A percentile compares a stretch with the other conserved stretches of the same genome.
Evolutionary conservation across 768 basidiomycete genomes (phyloP).

Genomic region (Boletellus emodensis): DNA sequence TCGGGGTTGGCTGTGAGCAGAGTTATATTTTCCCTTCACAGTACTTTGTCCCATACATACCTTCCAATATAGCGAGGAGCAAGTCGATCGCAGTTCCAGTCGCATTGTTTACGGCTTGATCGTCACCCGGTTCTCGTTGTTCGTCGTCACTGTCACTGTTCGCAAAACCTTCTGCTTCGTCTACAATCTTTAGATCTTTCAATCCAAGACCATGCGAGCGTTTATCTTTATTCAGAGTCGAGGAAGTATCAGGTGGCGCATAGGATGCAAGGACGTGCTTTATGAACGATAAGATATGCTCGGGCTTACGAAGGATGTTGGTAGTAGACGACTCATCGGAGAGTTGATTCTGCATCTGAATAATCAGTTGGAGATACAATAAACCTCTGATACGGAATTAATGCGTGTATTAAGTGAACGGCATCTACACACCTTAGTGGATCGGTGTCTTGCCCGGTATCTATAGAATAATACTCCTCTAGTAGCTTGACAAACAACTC

Average conservation of each 20-base stretch:
- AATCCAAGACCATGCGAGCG: constrained; percentile 24
- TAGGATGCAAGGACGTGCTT: constrained; percentile 66
- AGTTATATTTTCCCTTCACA: background rate
- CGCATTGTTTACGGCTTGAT: constrained; percentile 58
- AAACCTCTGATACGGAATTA: constrained; percentile 46
- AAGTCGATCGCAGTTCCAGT: constrained; percentile 74
- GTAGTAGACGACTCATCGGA: constrained; percentile 50
- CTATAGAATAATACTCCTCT: constrained; percentile 53
- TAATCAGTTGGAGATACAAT: constrained; percentile 72
- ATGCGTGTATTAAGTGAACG: background rate
- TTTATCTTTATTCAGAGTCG: constrained; percentile 3
- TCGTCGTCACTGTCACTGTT: constrained; percentile 60
- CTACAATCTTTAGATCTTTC: constrained; percentile 37
- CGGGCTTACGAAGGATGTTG: constrained; percentile 58
- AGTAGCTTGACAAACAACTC: constrained; percentile 72
- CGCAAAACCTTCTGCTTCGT: constrained; percentile 34
- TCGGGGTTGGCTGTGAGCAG: constrained; percentile 44
- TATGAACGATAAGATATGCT: constrained; percentile 77
- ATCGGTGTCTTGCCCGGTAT: constrained; percentile 16
- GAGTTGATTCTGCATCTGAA: constrained; percentile 74
- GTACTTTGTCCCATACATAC: constrained; percentile 35
- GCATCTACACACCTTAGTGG: constrained; percentile 20
- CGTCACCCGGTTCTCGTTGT: constrained; percentile 35
- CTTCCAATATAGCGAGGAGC: constrained; percentile 82
- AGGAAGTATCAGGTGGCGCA: background rate